Conservation (phyloP, 2,329 filamentous ascomycete genomes). For the Fusarium sp. region DNA sequence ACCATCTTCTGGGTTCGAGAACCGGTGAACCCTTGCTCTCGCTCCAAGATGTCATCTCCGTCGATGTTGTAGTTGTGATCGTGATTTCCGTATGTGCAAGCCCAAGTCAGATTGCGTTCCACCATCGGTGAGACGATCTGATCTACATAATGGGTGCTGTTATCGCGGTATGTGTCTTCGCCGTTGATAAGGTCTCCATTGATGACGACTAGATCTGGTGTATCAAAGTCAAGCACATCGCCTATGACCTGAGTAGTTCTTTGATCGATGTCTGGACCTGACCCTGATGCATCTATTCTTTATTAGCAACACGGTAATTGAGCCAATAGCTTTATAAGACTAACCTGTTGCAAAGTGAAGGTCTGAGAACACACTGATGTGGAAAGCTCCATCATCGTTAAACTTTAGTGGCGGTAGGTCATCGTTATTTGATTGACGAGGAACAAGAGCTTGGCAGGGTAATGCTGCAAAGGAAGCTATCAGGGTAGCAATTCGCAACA, state of each 20-base stretch:
- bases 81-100: constrained; percentile 79
- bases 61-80: constrained; percentile 72
- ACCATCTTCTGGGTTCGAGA: constrained; percentile 58
- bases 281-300: constrained; percentile 18
- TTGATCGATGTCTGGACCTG: constrained; percentile 63
- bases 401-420: constrained; percentile 32
- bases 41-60: constrained; percentile 55
- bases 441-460: constrained; percentile 1
- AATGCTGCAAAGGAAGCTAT: constrained; percentile 9
- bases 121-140: constrained; percentile 70
- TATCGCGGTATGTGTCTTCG: constrained; percentile 68
- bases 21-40: constrained; percentile 55
- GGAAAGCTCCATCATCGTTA: constrained; percentile 25
- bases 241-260: constrained; percentile 69
- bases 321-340: neutral
- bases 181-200: constrained; percentile 81
- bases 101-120: constrained; percentile 68
- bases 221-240: constrained; percentile 67
- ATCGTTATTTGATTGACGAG: constrained; percentile 16
- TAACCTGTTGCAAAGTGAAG: constrained; percentile 35
- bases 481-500: constrained; percentile 21
- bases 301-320: neutral
- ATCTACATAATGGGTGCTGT: constrained; percentile 69
- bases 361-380: constrained; percentile 36
- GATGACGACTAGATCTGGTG: constrained; percentile 71